Base-by-base conservation (phyloP, 345 rosid species). In the Pistacia integerrima region DNA sequence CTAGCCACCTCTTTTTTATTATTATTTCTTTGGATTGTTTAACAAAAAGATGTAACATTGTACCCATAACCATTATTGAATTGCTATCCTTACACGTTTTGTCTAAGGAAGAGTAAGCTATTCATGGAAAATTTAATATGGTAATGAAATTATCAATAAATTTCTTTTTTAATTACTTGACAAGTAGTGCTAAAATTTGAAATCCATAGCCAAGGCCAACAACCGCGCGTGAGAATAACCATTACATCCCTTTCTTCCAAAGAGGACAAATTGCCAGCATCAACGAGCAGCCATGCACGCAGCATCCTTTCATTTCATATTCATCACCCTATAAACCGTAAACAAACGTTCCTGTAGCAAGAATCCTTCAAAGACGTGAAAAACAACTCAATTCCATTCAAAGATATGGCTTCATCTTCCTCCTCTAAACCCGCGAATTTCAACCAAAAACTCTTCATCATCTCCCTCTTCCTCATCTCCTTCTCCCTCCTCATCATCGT, bases 211-310 rank as follows among this genome's bases (percentile, higher is more conserved):
- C 54, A 79, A 71, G 77, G 61, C 55, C 64, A 8, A 18, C 41
- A 67, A 58, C 22, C 36, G 80, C 58, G 76, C 61, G 46, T 76
- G 77, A 62, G 36, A 56, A 20, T 16, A 70, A 63, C 49, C 59
- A 67, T 38, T 54, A 62, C 11, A 82, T 67, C 3, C 72, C 76
- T 55, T 22, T 25, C 25, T 25, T 52, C 77, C 48, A 13, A 70
- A 75, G 69, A 65, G 56, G 25, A 75, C 17, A n/a, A 35, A 16
- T 84, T 74, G 79, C 76, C 77, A 35, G 66, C n/a, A 66, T 72
- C 73, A 73, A 75, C 87, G 84, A 84, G 89, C 84, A 66, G 63
- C 84, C 84, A 86, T 84, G 87, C 87, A 84, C 70, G 33, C 20
- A 5, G 48, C 55, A 4, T 20, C 17, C 11, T 11, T 70, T 3